Evolutionary conservation across 805 yeast genomes (phyloP).

Genomic region (Candida sakaeoensis): DNA sequence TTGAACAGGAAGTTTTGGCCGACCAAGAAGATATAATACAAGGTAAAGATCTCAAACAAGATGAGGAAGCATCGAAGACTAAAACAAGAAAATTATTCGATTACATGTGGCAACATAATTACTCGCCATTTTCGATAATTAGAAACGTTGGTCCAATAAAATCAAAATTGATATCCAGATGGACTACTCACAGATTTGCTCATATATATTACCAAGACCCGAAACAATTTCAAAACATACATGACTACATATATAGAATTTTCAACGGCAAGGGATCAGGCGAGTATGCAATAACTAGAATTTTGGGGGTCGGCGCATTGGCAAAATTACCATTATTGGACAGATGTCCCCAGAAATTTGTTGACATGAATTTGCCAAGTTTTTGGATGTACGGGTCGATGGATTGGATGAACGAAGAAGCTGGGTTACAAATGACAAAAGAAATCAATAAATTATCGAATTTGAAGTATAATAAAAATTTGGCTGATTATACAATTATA

Average conservation of each 20-base stretch:
- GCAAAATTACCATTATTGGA: slow-evolving; percentile 55
- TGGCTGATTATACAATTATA: slow-evolving; percentile 32
- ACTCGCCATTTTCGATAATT: slow-evolving; percentile 53
- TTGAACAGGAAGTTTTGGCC: slow-evolving; percentile 16
- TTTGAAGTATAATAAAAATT: slow-evolving; percentile 23
- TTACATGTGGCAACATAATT: slow-evolving; percentile 49
- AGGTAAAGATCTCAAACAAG: slow-evolving; percentile 10
- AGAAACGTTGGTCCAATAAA: slow-evolving; percentile 52
- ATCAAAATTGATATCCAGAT: slow-evolving; percentile 46
- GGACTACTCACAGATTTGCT: slow-evolving; percentile 49
- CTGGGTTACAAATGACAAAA: slow-evolving; percentile 46
- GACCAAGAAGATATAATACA: slow-evolving; percentile 26
- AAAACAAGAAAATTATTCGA: slow-evolving; percentile 29
- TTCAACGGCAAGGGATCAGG: slow-evolving; percentile 60
- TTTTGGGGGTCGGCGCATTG: slow-evolving; percentile 57
- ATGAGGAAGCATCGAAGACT: slow-evolving; percentile 12
- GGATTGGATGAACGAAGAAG: slow-evolving; percentile 69
- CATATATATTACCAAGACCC: slow-evolving; percentile 38
- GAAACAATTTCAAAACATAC: slow-evolving; percentile 38
- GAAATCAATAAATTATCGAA: slow-evolving; percentile 26
- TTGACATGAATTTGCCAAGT: slow-evolving; percentile 43
- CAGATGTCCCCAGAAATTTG: slow-evolving; percentile 40
- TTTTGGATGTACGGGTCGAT: slow-evolving; percentile 64
- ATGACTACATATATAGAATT: slow-evolving; percentile 50
- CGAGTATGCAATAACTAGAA: slow-evolving; percentile 58